Percentiles rank a stretch among this genome's conserved stretches.
These are phyloP conservation scores for Coemansia sp. DNA, from an alignment of 192 early-diverging fungal species.

Conservation along the genomic window DNA sequence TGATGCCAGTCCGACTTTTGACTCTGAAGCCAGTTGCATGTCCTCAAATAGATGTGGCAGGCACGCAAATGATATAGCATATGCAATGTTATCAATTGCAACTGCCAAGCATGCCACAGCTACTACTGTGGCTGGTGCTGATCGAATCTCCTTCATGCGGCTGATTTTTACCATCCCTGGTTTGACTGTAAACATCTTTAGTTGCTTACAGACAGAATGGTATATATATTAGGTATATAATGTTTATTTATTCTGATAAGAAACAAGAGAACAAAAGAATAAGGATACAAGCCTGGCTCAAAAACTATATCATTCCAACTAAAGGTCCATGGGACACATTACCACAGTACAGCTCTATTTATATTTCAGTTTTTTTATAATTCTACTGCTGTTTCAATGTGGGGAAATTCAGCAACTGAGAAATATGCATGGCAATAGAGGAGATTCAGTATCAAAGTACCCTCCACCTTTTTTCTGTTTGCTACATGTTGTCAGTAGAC, in stretches of 20 bases:
- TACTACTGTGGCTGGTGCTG: conserved; percentile 25
- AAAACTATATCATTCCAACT: not conserved
- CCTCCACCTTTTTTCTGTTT: not conserved
- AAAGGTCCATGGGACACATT: not conserved
- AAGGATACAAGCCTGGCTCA: not conserved
- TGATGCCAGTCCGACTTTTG: conserved; percentile 28
- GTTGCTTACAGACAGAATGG: not conserved
- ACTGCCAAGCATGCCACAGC: conserved; percentile 32
- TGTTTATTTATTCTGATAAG: not conserved
- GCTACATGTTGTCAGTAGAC: not conserved
- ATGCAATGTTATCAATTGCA: conserved; percentile 37
- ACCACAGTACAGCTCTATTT: not conserved
- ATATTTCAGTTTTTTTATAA: not conserved
- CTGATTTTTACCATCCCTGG: not conserved
- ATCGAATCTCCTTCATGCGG: conserved; percentile 10
- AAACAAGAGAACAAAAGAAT: not conserved
- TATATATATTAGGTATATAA: not conserved
- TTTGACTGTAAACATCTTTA: not conserved
- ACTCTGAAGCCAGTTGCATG: conserved; percentile 39
- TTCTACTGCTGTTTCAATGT: not conserved
- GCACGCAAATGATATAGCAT: conserved; percentile 43
- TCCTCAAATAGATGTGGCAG: conserved; percentile 51
- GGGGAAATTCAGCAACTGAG: not conserved
- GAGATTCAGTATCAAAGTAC: not conserved
- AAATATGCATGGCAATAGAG: conserved; percentile 7